Conservation (phyloP, 2,329 filamentous ascomycete genomes). For the Beauveria sp. region DNA sequence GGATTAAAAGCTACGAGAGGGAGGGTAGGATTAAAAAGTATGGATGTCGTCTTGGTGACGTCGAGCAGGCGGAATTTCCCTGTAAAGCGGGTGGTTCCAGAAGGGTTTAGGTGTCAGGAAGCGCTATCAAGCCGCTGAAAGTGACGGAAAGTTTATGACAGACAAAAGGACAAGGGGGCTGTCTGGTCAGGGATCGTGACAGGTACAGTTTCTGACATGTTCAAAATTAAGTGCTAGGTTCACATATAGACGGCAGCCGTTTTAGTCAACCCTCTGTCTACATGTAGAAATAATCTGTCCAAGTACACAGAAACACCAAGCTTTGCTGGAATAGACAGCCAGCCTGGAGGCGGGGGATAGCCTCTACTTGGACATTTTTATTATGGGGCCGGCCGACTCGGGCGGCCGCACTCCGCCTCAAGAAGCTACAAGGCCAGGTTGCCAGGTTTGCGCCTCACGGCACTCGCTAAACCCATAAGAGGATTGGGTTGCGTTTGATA, state of each 20-base stretch:
- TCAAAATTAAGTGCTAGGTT: no score
- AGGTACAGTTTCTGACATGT: no score
- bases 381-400: slow-evolving; percentile 17
- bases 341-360: slow-evolving; percentile 20
- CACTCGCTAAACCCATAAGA: no score
- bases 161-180: no score
- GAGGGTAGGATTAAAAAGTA: neutral
- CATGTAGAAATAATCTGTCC: no score
- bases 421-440: neutral
- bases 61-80: neutral
- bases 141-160: neutral
- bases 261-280: no score
- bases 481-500: no score
- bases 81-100: neutral
- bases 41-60: slow-evolving; percentile 1
- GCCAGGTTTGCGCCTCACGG: neutral
- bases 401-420: neutral
- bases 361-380: slow-evolving; percentile 26
- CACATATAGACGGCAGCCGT: no score
- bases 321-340: no score
- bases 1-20: neutral
- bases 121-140: neutral
- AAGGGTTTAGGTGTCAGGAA: neutral
- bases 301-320: no score
- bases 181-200: no score